phyloP scores from a whole-genome alignment of 2,329 filamentous ascomycete genomes.

The Trichoderma atrobrunneum region DNA sequence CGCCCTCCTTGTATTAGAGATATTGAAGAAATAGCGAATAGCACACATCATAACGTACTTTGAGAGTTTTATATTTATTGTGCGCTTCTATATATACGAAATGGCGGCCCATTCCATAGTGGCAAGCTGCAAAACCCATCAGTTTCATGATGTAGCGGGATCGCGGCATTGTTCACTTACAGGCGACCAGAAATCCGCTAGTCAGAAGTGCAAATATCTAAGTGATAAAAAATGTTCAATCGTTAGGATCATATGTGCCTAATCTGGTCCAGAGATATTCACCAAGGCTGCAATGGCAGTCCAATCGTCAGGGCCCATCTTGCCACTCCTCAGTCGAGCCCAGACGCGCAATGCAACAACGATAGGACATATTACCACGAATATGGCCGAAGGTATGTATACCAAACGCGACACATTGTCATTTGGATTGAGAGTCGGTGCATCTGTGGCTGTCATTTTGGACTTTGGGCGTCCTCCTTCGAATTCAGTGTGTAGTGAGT shows the following conservation, averaged over 20 bases:
- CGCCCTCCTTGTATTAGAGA: neutral
- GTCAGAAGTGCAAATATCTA: neutral
- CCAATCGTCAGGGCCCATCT: constrained; percentile 1
- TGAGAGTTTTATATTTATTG: neutral
- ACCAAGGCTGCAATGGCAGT: neutral
- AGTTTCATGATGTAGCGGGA: neutral
- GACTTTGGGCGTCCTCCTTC: neutral
- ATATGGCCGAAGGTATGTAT: neutral
- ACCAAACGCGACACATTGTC: neutral
- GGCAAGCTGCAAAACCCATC: neutral
- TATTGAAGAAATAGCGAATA: neutral
- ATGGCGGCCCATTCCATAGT: constrained; percentile 1
- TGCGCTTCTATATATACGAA: neutral
- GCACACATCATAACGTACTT: neutral
- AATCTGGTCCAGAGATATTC: neutral
- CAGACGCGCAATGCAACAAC: neutral
- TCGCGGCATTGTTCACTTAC: neutral
- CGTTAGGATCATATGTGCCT: neutral
- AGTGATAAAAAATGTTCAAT: neutral
- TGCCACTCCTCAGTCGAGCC: neutral
- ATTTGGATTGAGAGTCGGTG: neutral
- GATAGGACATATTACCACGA: neutral
- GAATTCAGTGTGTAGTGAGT: neutral
- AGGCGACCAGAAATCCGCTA: neutral
- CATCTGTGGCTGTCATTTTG: neutral